Conservation (phyloP, 345 rosid species). For the Aethionema arabicum region DNA sequence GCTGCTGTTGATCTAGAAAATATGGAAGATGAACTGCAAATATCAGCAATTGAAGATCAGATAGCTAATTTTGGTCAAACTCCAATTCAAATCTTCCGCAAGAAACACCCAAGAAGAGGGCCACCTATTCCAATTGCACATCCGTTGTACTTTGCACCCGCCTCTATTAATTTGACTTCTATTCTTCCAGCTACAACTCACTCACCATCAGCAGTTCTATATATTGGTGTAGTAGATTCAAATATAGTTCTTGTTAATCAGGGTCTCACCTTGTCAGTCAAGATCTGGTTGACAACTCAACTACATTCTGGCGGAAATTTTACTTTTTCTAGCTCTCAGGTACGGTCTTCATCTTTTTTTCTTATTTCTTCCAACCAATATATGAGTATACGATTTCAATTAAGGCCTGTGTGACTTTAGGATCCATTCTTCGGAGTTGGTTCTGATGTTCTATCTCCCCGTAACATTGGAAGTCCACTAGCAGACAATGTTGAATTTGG, state of each 20-base stretch:
- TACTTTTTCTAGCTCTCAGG: conserved; percentile 93
- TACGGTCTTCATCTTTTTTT: conserved; percentile 30
- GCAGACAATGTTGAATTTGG: conserved; percentile 79
- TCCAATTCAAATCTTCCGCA: conserved; percentile 90
- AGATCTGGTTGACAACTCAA: conserved; percentile 93
- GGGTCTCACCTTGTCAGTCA: conserved; percentile 84
- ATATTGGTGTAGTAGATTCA: conserved; percentile 70
- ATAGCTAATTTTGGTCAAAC: conserved; percentile 99
- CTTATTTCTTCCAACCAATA: background rate
- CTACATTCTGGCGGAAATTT: conserved; percentile 92
- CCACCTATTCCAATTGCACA: conserved; percentile 97
- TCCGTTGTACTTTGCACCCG: conserved; percentile 87
- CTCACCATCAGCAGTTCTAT: conserved; percentile 68
- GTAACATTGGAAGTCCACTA: conserved; percentile 83
- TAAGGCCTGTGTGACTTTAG: conserved; percentile 45
- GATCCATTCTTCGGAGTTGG: conserved; percentile 97
- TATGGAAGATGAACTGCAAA: conserved; percentile 93
- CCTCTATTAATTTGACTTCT: conserved; percentile 84
- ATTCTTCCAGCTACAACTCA: conserved; percentile 53
- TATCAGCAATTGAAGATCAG: conserved; percentile 95
- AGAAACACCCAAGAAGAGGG: conserved; percentile 96
- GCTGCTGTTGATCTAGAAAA: conserved; percentile 86
- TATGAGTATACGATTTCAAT: background rate
- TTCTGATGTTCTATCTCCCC: conserved; percentile 81
- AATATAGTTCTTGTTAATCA: conserved; percentile 78